These are phyloP conservation scores for Penicillium sp. DNA, from an alignment of 2,329 filamentous ascomycete genomes.

Conservation along the genomic window DNA sequence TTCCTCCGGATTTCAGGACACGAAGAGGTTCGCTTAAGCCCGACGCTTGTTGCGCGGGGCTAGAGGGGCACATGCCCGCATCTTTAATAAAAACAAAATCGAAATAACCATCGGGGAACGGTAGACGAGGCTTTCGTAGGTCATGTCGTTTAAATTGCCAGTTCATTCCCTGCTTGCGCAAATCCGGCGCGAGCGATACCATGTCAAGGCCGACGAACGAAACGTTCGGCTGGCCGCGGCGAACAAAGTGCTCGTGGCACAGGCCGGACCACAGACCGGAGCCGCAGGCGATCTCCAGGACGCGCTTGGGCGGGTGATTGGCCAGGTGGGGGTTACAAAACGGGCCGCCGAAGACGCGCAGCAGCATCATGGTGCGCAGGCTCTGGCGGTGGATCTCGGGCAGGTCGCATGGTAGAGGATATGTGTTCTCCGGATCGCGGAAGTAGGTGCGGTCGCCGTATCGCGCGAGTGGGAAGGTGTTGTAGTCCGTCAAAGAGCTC, in stretches of 20 bases:
- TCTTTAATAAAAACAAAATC: slow-evolving; percentile 90
- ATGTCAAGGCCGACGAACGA: slow-evolving; percentile 82
- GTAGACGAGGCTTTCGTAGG: slow-evolving; percentile 70
- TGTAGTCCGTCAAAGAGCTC: slow-evolving; percentile 38
- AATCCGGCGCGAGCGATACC: slow-evolving; percentile 65
- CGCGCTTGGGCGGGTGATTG: slow-evolving; percentile 67
- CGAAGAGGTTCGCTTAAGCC: slow-evolving; percentile 74
- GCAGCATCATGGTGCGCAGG: slow-evolving; percentile 75
- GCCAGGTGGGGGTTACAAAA: slow-evolving; percentile 69
- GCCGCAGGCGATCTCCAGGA: slow-evolving; percentile 85
- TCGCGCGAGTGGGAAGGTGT: slow-evolving; percentile 60
- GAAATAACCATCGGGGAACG: slow-evolving; percentile 76
- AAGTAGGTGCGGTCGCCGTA: slow-evolving; percentile 82
- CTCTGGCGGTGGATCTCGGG: slow-evolving; percentile 84
- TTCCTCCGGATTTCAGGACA: slow-evolving; percentile 72
- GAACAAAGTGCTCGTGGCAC: slow-evolving; percentile 76
- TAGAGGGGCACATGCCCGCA: slow-evolving; percentile 65
- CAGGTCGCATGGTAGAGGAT: slow-evolving; percentile 86
- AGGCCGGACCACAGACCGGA: slow-evolving; percentile 86
- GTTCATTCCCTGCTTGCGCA: slow-evolving; percentile 70
- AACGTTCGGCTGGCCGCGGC: slow-evolving; percentile 65
- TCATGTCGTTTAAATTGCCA: slow-evolving; percentile 91
- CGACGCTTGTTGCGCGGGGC: slow-evolving; percentile 52
- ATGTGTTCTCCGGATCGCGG: slow-evolving; percentile 67
- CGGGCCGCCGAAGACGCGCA: slow-evolving; percentile 76